Evolutionary conservation across 2,329 filamentous ascomycete species (phyloP).

Genomic region (Fusarium coffeatum): DNA sequence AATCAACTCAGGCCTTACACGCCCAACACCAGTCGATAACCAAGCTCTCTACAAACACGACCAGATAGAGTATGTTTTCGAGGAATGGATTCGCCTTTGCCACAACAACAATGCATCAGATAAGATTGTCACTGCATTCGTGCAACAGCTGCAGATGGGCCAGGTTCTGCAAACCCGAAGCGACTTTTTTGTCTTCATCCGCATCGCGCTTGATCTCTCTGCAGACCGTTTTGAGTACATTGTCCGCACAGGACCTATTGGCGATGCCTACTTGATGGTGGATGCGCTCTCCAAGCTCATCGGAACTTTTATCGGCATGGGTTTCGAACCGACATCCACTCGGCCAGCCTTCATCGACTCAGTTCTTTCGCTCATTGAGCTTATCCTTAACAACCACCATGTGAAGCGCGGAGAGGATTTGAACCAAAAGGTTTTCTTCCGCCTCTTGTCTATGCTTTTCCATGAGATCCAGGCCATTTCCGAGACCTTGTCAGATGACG

Average conservation of each 20-base stretch:
- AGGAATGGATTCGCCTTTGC: constrained; percentile 90
- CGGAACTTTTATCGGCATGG: constrained; percentile 78
- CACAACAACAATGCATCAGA: constrained; percentile 81
- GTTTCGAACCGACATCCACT: constrained; percentile 70
- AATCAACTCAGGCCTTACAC: constrained; percentile 55
- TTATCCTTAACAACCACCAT: constrained; percentile 89
- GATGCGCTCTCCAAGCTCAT: constrained; percentile 89
- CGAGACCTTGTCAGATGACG: constrained; percentile 68
- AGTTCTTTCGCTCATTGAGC: constrained; percentile 78
- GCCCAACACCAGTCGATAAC: constrained; percentile 61
- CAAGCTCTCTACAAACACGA: constrained; percentile 70
- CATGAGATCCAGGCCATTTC: constrained; percentile 75
- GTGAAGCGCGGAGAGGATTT: constrained; percentile 82
- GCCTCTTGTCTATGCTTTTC: constrained; percentile 84
- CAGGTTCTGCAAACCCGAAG: constrained; percentile 79
- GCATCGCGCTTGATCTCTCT: constrained; percentile 82
- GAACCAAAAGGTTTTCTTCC: constrained; percentile 91
- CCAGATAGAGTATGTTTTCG: constrained; percentile 94
- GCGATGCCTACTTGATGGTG: constrained; percentile 69
- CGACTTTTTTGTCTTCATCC: constrained; percentile 82
- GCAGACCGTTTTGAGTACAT: constrained; percentile 82
- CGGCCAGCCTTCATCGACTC: constrained; percentile 81
- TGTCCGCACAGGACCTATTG: constrained; percentile 69
- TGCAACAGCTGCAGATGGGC: constrained; percentile 83
- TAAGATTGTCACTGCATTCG: constrained; percentile 78